A percentile compares a stretch with the other conserved stretches of the same genome.
Evolutionary conservation across 2,329 filamentous ascomycete species (phyloP).

Genomic region (Arachnopeziza araneosa): DNA sequence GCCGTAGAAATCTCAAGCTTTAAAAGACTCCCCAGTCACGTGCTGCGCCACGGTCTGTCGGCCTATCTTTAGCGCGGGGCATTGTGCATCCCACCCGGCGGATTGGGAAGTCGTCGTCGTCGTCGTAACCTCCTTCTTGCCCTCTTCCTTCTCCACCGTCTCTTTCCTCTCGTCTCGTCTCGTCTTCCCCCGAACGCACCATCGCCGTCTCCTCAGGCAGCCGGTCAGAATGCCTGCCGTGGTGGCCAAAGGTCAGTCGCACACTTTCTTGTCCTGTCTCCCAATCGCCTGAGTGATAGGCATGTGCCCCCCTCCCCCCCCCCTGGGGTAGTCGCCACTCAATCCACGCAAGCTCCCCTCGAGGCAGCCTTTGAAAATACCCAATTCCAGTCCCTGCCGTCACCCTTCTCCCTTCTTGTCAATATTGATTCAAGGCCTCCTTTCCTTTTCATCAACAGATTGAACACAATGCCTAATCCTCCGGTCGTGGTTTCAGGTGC

Average conservation of each 20-base stretch:
- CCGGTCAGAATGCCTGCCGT: slow-evolving; percentile 23
- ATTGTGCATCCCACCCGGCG: background rate
- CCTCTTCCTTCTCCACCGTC: background rate
- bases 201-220: too few relatives aligned
- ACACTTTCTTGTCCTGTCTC: background rate
- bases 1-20: background rate
- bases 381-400: background rate
- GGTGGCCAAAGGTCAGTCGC: slow-evolving; percentile 27
- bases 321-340: background rate
- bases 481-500: slow-evolving; percentile 28
- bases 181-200: too few relatives aligned
- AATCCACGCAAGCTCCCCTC: background rate
- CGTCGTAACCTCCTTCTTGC: background rate
- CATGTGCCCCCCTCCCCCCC: too few relatives aligned
- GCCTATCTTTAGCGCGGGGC: background rate
- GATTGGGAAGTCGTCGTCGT: background rate
- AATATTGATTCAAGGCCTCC: background rate
- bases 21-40: too few relatives aligned
- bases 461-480: slow-evolving; percentile 29
- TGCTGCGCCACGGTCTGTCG: background rate
- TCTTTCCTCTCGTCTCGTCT: background rate
- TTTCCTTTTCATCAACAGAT: slow-evolving; percentile 6
- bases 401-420: slow-evolving; percentile 2
- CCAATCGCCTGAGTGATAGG: slow-evolving; percentile 7
- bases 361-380: background rate